These are phyloP conservation scores for Teratosphaeria epicoccoides DNA, from an alignment of 2,329 filamentous ascomycete species.

Conservation along the genomic window DNA sequence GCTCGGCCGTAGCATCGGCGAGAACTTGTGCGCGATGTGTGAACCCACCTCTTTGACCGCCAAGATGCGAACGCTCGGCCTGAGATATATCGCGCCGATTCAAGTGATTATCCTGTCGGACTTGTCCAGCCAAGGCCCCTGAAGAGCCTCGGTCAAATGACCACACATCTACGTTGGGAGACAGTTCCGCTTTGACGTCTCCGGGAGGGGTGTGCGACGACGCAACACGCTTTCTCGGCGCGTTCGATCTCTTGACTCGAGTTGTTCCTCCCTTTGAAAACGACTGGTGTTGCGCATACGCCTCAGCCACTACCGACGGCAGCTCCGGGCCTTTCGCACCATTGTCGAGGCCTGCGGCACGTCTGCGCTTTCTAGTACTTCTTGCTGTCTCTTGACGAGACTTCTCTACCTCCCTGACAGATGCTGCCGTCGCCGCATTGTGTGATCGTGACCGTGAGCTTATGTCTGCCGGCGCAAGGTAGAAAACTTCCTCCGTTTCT, in stretches of 20 bases:
- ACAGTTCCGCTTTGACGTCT: background rate
- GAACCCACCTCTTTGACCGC: background rate
- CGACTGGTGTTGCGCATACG: constrained; percentile 10
- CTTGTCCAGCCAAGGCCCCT: background rate
- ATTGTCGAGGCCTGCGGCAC: background rate
- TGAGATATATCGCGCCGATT: background rate
- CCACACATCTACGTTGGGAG: background rate
- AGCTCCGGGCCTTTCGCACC: constrained; percentile 11
- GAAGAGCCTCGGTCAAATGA: background rate
- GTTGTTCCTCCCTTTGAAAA: background rate
- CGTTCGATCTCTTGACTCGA: background rate
- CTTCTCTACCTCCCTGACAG: background rate
- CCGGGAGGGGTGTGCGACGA: background rate
- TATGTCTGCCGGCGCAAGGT: background rate
- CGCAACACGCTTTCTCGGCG: background rate
- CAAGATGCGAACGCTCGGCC: background rate
- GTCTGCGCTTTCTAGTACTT: background rate
- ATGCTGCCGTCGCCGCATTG: no score
- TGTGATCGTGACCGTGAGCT: background rate
- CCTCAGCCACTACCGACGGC: constrained; percentile 18
- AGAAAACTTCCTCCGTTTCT: background rate
- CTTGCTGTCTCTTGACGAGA: no score
- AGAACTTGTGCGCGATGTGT: background rate
- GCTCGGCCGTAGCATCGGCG: background rate
- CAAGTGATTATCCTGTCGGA: background rate